Base-by-base conservation (phyloP, 768 basidiomycete species). In the Pleurotus salmoneostramineus region DNA sequence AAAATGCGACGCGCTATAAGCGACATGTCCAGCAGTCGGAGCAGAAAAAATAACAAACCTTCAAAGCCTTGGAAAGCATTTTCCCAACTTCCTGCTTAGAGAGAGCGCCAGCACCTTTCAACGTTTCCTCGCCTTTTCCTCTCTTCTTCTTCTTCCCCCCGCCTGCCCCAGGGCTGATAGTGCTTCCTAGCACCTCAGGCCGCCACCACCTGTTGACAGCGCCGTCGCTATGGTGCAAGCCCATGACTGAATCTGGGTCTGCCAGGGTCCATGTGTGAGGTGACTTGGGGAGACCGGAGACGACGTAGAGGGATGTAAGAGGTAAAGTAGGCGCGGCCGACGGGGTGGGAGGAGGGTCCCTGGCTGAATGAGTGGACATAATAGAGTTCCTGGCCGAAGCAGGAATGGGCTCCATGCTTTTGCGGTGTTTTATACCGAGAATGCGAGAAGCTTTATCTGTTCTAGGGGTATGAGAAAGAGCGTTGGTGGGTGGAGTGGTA, bases 161-260 rank as follows among this genome's bases (percentile, higher is more conserved):
- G 59, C 90, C 89, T 2, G 89, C 88, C 44, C 92, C 89, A 12
- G 91, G 90, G 63, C 88, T 89, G 52, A 93, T 83, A 50, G 89
- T 92, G 68, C 88, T 91, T 3, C 94, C 93, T 15, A 95, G 83
- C 11, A 95, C 91, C 71, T 95, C 93, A 46, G 94, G 89, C 47
- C 92, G 76, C 92, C 92, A 95, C 87, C 90, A 95, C 48, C 92
- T 82, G 62, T 81, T 85, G 57, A 95, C 93, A 51, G 92, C 93
- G 58, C 90, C 88, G 46, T 93, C 91, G 43, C 82, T 79, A 66
- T 95, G 93, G 64, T 90, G 85, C 51, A 94, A 79, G 49, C 90
- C 91, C 50, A 88, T 72, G 54, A 92, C 87, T 1, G 91, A 82
- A 69, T 93, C 91, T 0, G 87, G 86, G 69, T 95, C 93, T 0